These are phyloP conservation scores for Lentinula detonsa DNA, from an alignment of 768 basidiomycete genomes.

Conservation along the genomic window DNA sequence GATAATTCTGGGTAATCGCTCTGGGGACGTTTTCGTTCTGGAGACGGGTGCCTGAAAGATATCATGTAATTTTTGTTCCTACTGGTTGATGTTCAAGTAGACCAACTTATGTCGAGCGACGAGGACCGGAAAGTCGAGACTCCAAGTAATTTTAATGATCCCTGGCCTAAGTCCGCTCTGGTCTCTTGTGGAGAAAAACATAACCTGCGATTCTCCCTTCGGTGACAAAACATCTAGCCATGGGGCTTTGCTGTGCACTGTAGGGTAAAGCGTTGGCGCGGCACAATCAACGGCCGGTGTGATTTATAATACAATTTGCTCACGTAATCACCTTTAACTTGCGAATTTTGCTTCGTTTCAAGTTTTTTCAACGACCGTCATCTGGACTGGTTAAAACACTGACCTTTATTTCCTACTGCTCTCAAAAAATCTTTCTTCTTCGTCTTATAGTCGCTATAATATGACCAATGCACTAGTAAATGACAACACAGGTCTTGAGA, in stretches of 20 bases:
- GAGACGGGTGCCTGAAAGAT: slow-evolving; percentile 5
- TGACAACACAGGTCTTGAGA: slow-evolving; percentile 64
- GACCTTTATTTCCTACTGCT: not conserved
- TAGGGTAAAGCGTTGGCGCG: too few relatives aligned
- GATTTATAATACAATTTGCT: not conserved
- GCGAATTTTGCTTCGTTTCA: not conserved
- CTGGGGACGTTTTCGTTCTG: slow-evolving; percentile 31
- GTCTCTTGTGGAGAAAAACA: too few relatives aligned
- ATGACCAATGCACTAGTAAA: slow-evolving; percentile 93
- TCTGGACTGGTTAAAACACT: slow-evolving; percentile 4
- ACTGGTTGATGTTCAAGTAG: too few relatives aligned
- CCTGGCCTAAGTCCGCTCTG: too few relatives aligned
- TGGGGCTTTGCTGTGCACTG: too few relatives aligned
- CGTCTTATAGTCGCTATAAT: slow-evolving; percentile 28
- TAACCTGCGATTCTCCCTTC: too few relatives aligned
- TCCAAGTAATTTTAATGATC: too few relatives aligned
- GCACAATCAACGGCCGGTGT: not conserved
- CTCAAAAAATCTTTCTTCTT: not conserved
- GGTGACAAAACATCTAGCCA: too few relatives aligned
- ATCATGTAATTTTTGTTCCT: too few relatives aligned
- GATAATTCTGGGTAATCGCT: slow-evolving; percentile 35
- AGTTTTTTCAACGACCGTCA: slow-evolving; percentile 3
- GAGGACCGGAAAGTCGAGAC: too few relatives aligned
- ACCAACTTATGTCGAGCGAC: too few relatives aligned
- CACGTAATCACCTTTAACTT: not conserved